These are phyloP conservation scores for Neonectria neomacrospora DNA, from an alignment of 2,329 filamentous ascomycete species.

Conservation along the genomic window DNA sequence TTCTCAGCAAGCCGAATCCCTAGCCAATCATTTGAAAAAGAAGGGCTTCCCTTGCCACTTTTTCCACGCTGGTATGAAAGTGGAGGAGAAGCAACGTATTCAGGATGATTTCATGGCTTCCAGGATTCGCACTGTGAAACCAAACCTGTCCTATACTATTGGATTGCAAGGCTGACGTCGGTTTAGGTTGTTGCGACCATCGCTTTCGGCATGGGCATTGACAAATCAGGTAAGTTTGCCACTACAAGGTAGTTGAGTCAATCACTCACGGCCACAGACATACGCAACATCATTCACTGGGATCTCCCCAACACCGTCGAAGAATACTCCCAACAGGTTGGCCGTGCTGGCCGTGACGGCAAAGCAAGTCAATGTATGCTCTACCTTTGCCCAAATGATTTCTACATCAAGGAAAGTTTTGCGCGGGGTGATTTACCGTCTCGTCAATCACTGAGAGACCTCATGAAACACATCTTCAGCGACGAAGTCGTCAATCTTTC, in stretches of 20 bases:
- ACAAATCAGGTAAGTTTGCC: constrained; percentile 53
- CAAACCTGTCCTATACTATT: accelerated
- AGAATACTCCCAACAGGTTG: constrained; percentile 68
- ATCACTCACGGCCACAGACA: constrained; percentile 49
- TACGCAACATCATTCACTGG: constrained; percentile 65
- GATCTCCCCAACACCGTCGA: constrained; percentile 63
- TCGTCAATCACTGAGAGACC: constrained; percentile 55
- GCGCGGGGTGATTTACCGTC: constrained; percentile 69
- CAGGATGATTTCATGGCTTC: constrained; percentile 65
- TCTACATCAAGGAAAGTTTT: constrained; percentile 69
- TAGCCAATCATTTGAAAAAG: constrained; percentile 52
- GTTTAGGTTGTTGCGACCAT: constrained; percentile 59
- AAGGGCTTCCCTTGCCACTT: constrained; percentile 55
- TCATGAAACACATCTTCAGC: constrained; percentile 65
- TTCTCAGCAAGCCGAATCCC: constrained; percentile 54
- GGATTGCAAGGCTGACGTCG: constrained; percentile 1
- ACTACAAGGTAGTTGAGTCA: neutral
- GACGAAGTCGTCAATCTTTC: constrained; percentile 36
- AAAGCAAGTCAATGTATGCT: constrained; percentile 65
- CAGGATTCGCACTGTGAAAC: constrained; percentile 50
- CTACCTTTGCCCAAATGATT: constrained; percentile 67
- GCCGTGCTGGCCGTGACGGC: constrained; percentile 66
- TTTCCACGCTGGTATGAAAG: constrained; percentile 64
- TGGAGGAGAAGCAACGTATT: constrained; percentile 55
- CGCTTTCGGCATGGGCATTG: constrained; percentile 70